Percentiles rank a stretch among this genome's conserved stretches.
phyloP scores from a whole-genome alignment of 345 rosid genomes.

The Sonneratia alba region DNA sequence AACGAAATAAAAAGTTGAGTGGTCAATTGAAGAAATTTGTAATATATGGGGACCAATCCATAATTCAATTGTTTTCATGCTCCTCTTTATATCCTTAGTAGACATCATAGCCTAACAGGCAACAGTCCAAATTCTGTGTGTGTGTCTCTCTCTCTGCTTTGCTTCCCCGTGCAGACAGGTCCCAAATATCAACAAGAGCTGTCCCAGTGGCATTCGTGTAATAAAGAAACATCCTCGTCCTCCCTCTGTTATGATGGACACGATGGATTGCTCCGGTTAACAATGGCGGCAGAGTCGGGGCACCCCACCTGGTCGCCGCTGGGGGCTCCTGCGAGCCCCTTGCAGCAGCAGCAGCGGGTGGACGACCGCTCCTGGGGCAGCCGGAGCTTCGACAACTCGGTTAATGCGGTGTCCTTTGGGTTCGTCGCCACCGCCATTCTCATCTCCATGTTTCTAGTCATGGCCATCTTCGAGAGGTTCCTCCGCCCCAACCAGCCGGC shows the following conservation, averaged over 20 bases:
- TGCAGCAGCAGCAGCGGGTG: constrained; percentile 15
- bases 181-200: not conserved
- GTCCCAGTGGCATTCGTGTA: constrained; percentile 1
- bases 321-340: constrained; percentile 52
- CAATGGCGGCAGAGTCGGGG: not conserved
- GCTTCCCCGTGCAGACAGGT: not conserved
- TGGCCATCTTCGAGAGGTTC: constrained; percentile 86
- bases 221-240: not conserved
- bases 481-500: constrained; percentile 27
- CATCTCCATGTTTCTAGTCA: constrained; percentile 89
- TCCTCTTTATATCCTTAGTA: not conserved
- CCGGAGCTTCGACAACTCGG: constrained; percentile 56
- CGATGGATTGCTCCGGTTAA: not conserved
- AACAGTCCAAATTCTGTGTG: not conserved
- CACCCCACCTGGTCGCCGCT: constrained; percentile 46
- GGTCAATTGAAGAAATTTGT: not conserved
- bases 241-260: not conserved
- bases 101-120: not conserved
- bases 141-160: constrained; percentile 5
- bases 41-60: not conserved
- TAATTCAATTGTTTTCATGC: not conserved
- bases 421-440: constrained; percentile 96
- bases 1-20: not conserved
- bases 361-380: constrained; percentile 33
- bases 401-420: constrained; percentile 85